Percentiles rank a stretch among this genome's conserved stretches.
Evolutionary conservation across 768 basidiomycete species (phyloP).

Genomic region (Macrocybe gigantea): DNA sequence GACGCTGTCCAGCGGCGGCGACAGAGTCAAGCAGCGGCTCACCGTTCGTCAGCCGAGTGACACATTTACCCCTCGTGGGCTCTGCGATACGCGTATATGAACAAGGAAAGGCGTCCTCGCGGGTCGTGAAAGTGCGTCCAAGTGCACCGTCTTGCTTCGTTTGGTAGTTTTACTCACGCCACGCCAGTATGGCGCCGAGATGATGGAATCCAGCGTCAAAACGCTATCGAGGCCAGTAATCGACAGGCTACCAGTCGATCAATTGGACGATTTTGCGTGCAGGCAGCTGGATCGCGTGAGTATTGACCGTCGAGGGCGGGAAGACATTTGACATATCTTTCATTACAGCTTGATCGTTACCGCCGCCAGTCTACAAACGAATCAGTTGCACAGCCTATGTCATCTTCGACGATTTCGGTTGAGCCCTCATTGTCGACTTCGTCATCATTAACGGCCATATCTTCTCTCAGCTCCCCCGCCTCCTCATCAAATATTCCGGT

Average conservation of each 20-base stretch:
- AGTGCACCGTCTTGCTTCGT: not conserved
- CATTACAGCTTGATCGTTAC: too few relatives aligned
- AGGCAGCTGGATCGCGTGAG: slow-evolving; percentile 79
- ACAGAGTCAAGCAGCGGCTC: slow-evolving; percentile 16
- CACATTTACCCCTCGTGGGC: slow-evolving; percentile 66
- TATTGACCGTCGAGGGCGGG: slow-evolving; percentile 7
- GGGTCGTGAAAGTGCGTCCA: slow-evolving; percentile 72
- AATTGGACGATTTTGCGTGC: slow-evolving; percentile 84
- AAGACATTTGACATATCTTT: too few relatives aligned
- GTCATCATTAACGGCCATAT: too few relatives aligned
- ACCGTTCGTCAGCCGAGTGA: slow-evolving; percentile 46
- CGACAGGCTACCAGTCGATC: slow-evolving; percentile 66
- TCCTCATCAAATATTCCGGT: too few relatives aligned
- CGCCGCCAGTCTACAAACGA: too few relatives aligned
- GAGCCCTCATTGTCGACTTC: too few relatives aligned
- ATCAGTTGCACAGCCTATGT: too few relatives aligned
- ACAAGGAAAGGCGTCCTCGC: slow-evolving; percentile 75
- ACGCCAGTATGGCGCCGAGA: slow-evolving; percentile 75
- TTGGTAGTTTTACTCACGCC: slow-evolving; percentile 14
- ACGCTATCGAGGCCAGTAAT: slow-evolving; percentile 79
- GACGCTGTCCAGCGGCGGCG: slow-evolving; percentile 4
- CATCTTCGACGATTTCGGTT: too few relatives aligned
- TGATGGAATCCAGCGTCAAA: slow-evolving; percentile 82
- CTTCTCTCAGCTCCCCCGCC: too few relatives aligned
- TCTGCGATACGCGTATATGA: slow-evolving; percentile 73